Base-by-base conservation (phyloP, 352 stramenopile genomes). In the Elongisporangium senticosum region DNA sequence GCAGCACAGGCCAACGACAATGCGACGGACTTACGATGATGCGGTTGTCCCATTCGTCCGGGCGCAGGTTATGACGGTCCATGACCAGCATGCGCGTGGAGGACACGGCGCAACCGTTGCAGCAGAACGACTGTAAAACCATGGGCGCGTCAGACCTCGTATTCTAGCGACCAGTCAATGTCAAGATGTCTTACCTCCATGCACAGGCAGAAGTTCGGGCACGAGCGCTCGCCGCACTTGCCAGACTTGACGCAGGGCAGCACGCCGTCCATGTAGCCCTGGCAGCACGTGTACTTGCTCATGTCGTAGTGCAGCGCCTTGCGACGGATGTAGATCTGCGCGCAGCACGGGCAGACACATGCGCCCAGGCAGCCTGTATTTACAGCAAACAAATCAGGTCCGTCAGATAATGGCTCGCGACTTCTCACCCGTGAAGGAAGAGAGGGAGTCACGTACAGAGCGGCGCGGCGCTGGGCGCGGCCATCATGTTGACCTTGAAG, bases 1-100 rank as follows among this genome's bases (percentile, higher is more conserved):
- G 26, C 21, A 17, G 19, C 7, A 43, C 13, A 14, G 49, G 2
- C 22, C 23, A 24, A 33, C 2, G 26, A 24, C 39, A 49, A 50
- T 2, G 7, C 24, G 26, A 22, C 4, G 52, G 5, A 71, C 75
- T 47, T 79, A 89, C 81, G 59, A 98, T 97, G 55, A 98, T 88
- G 50, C 87, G 77, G 53, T 98, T 96, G 74, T 98, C 93, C 80
- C 95, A 97, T 58, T 93, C 76, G 64, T 98, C 93, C 7, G 95
- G 79, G 15, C 86, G 90, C 20, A 98, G 76, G 47, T 63, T 58
- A 74, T 98, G 95, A 64, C 87, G 74, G 62, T 97, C 83, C 81
- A 97, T 96, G 51, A 98, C 77, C 60, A 98, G 63, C 63, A 90
- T 83, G 20, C 93, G 86, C 49, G 90, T 96, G 6, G 93, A 79